Evolutionary conservation across 345 rosid genomes (phyloP), one percentile per base, ranked within the genome.

Genomic region (Hibiscus mutabilis): DNA sequence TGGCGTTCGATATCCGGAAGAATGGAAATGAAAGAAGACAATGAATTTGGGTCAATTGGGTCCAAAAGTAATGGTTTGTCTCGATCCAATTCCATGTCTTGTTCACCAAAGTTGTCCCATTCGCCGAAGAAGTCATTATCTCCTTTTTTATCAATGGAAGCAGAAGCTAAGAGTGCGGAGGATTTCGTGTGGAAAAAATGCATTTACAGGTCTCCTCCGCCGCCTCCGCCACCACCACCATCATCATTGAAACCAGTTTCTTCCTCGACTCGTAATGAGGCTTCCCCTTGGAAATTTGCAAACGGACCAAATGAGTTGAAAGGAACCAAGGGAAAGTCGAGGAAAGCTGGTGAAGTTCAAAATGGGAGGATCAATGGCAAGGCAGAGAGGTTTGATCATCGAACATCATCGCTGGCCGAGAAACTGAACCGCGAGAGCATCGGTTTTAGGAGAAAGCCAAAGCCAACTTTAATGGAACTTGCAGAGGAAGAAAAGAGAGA

Each of bases 1-100:
- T 95, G 99, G 99, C 79, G 89, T 37, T 88, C 99, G 65, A 85
- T 96, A 73, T 92, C 96, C 16, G 91, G 91, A n/a, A 84, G 86
- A 75, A 70, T 86, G 81, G 90, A 86, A 69, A 74, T 73, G 81
- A 82, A 78, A 65, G 86, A 85, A 72, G 86, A 78, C 11, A 47
- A 62, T 12, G 78, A 79, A 25, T 33, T 76, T 27, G 72, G 57
- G 35, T 74, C 79, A 33, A 67, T 74, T 55, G 78, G 66, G 76
- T 60, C 83, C 42, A 82, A 80, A 56, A 49, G 69, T 35, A 42
- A 78, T 27, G 67, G 77, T 60, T 75, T 83, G 18, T 19, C 80
- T 21, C 73, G 81, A 16, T 33, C 80, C 53, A 65, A 27, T 60
- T 75, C 82, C 14, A 21, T 76, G n/a, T 37, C 72, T 60, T 85